Conservation (phyloP, 306 rosid species). For the Trifolium dubium region DNA sequence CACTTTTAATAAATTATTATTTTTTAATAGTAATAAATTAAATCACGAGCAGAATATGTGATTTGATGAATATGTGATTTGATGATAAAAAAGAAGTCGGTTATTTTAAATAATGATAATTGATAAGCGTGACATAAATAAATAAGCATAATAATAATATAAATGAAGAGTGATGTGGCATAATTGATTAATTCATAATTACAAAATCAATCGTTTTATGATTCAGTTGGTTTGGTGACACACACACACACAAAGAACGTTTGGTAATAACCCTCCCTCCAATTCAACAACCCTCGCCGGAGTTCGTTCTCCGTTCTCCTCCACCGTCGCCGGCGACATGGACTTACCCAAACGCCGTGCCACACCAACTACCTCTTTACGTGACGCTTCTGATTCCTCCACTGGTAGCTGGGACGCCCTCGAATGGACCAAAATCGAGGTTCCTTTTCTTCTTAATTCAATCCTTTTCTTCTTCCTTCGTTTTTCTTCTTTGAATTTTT, state of each 20-base stretch:
- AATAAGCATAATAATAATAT: no score
- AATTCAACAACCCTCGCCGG: slow-evolving; percentile 29
- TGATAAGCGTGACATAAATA: neutral
- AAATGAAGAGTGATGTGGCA: neutral
- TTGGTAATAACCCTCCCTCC: slow-evolving; percentile 29
- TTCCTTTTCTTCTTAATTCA: slow-evolving; percentile 10
- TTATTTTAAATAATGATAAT: no score
- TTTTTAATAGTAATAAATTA: no score
- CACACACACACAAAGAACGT: slow-evolving; percentile 31
- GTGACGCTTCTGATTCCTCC: slow-evolving; percentile 67
- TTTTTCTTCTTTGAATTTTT: neutral
- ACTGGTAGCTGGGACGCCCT: slow-evolving; percentile 85
- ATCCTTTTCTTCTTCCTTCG: neutral
- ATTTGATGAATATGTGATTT: no score
- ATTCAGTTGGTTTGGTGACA: slow-evolving; percentile 3
- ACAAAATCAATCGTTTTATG: neutral
- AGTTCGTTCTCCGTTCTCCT: slow-evolving; percentile 31
- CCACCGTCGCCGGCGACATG: slow-evolving; percentile 58
- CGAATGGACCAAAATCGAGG: slow-evolving; percentile 95
- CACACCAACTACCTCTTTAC: slow-evolving; percentile 59
- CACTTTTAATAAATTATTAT: no score
- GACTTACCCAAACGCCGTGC: slow-evolving; percentile 59
- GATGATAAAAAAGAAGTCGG: no score
- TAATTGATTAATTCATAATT: neutral
- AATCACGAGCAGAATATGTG: no score